These are phyloP conservation scores for Trichoderma oligosporum DNA, from an alignment of 2,329 filamentous ascomycete genomes.

Conservation along the genomic window DNA sequence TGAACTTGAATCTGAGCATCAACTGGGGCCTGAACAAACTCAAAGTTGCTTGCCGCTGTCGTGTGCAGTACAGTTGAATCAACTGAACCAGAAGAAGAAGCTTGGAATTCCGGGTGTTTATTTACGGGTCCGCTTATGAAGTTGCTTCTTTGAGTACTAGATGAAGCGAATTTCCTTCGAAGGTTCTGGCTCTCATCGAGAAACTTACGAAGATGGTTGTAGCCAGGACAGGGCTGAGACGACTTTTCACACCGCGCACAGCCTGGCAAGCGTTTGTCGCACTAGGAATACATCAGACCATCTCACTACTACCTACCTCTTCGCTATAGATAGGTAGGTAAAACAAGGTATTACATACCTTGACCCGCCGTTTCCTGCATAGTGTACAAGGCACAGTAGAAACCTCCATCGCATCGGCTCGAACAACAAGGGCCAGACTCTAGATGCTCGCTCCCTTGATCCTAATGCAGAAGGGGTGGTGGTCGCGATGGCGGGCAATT, in stretches of 20 bases:
- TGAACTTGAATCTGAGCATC: not conserved
- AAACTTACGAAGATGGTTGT: constrained; percentile 23
- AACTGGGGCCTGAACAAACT: not conserved
- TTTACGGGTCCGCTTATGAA: not conserved
- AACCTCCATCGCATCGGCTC: constrained; percentile 10
- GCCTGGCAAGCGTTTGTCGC: constrained; percentile 22
- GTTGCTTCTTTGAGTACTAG: not conserved
- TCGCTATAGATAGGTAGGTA: too few relatives aligned
- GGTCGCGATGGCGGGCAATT: too few relatives aligned
- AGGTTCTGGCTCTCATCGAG: constrained; percentile 22
- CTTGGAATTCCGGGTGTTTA: not conserved
- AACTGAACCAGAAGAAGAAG: not conserved
- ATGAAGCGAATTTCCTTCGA: constrained; percentile 19
- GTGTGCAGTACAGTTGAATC: not conserved
- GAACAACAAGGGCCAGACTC: not conserved
- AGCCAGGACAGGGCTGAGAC: constrained; percentile 21
- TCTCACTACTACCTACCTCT: too few relatives aligned
- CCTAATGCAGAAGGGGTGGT: constrained; percentile 10
- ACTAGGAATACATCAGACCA: constrained; percentile 15
- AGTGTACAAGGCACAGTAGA: constrained; percentile 22
- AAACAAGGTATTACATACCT: constrained; percentile 19
- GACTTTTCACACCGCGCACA: constrained; percentile 22
- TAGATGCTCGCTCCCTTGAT: constrained; percentile 5
- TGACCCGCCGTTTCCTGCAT: constrained; percentile 23
- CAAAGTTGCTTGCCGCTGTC: not conserved